phyloP scores from a whole-genome alignment of 129 eudicot genomes.

The Pittosporum tobira region DNA sequence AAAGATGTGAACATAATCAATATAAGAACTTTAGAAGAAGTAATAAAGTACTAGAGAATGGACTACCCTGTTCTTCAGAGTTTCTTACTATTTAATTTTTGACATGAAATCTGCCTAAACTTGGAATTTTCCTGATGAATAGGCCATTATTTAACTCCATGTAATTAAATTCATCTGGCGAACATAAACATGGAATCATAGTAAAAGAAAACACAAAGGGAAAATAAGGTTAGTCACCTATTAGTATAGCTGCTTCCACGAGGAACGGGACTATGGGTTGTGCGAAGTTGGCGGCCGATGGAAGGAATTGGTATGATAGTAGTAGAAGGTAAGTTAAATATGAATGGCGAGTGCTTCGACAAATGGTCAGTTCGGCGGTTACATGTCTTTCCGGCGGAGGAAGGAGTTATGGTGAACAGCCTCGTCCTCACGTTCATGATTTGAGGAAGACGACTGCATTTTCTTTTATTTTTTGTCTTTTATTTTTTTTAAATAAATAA shows the following conservation, averaged over 20 bases:
- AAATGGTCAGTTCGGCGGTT: neutral
- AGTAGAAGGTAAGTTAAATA: neutral
- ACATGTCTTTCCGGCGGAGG: neutral
- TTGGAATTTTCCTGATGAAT: too few relatives aligned
- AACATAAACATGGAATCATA: neutral
- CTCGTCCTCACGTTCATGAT: neutral
- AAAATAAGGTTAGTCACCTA: neutral
- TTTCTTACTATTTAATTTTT: too few relatives aligned
- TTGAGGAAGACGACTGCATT: neutral
- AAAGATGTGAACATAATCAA: neutral
- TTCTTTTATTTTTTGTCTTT: too few relatives aligned
- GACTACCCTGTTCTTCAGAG: too few relatives aligned
- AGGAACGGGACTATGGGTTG: neutral
- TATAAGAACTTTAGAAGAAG: neutral
- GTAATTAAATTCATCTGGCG: too few relatives aligned
- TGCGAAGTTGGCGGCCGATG: neutral
- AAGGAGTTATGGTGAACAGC: neutral
- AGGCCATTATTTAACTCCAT: too few relatives aligned
- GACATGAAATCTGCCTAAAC: too few relatives aligned
- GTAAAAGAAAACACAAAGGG: neutral
- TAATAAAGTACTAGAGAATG: neutral
- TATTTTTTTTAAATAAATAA: too few relatives aligned
- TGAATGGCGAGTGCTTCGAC: neutral
- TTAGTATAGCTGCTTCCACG: neutral
- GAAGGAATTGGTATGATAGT: neutral